Conservation (phyloP, 805 yeast genomes). For the Torulaspora gathmanii region DNA sequence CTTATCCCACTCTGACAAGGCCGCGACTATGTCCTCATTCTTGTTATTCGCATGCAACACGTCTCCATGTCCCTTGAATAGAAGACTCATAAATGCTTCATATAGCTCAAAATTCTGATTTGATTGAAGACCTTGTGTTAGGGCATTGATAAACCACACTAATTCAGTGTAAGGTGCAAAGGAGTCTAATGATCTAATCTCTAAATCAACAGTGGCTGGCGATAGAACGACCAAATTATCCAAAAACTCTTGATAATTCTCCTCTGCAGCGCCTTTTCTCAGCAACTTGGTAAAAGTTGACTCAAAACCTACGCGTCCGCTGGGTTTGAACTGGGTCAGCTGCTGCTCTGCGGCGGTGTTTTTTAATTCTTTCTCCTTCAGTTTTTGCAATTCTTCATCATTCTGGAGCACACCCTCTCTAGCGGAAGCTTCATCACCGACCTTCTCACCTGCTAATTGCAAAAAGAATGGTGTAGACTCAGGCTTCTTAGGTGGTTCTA, state of each 20-base stretch:
- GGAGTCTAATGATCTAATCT: conserved; percentile 71
- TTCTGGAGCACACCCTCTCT: conserved; percentile 37
- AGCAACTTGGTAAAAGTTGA: conserved; percentile 65
- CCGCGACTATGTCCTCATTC: conserved; percentile 40
- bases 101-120: conserved; percentile 69
- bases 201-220: conserved; percentile 79
- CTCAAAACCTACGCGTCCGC: conserved; percentile 50
- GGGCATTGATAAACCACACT: conserved; percentile 58
- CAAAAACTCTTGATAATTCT: conserved; percentile 50
- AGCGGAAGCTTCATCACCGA: conserved; percentile 60
- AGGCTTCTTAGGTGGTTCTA: conserved; percentile 80
- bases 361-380: conserved; percentile 18
- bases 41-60: conserved; percentile 45
- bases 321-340: conserved; percentile 26
- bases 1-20: conserved; percentile 48
- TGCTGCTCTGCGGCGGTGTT: conserved; percentile 30
- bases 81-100: conserved; percentile 73
- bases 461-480: conserved; percentile 80
- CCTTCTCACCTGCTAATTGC: conserved; percentile 56
- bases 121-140: conserved; percentile 51
- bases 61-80: conserved; percentile 79
- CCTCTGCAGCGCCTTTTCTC: conserved; percentile 44
- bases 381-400: conserved; percentile 14
- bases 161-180: conserved; percentile 66
- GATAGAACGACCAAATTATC: conserved; percentile 52